phyloP scores from a whole-genome alignment of 495 filamentous ascomycete genomes.

The Penicillium simplicissimum region DNA sequence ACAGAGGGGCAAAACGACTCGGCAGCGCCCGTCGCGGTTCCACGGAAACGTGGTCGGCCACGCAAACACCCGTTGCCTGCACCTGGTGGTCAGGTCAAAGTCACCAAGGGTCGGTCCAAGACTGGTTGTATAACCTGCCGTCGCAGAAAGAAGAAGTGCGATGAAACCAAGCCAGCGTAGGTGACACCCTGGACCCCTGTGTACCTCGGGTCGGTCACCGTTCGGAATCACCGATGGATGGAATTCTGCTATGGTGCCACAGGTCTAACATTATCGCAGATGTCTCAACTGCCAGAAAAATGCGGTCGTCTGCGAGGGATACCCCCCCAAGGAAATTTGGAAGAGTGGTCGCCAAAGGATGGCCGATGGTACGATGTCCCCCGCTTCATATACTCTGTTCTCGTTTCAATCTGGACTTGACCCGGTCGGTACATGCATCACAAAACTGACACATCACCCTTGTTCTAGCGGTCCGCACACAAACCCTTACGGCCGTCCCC shows the following conservation, averaged over 20 bases:
- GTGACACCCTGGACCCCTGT: constrained; percentile 4
- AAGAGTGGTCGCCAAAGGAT: constrained; percentile 76
- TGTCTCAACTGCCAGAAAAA: constrained; percentile 94
- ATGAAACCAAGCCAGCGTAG: constrained; percentile 84
- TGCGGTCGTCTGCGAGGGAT: constrained; percentile 88
- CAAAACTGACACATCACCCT: constrained; percentile 6
- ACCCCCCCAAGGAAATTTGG: constrained; percentile 87
- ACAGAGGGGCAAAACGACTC: constrained; percentile 15
- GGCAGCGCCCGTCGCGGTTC: constrained; percentile 42
- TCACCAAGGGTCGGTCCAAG: constrained; percentile 87
- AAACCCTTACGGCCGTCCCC: constrained; percentile 42
- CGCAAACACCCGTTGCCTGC: constrained; percentile 74
- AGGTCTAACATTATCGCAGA: constrained; percentile 27
- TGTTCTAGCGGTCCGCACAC: constrained; percentile 30
- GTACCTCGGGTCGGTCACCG: background rate
- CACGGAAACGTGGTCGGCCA: constrained; percentile 71
- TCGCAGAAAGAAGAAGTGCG: constrained; percentile 94
- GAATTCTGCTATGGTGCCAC: background rate
- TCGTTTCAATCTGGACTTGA: constrained; percentile 5
- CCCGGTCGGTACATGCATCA: background rate
- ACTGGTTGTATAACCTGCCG: constrained; percentile 93
- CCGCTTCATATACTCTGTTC: background rate
- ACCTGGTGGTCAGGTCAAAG: constrained; percentile 59
- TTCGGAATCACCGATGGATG: background rate
- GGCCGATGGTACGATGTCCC: constrained; percentile 64